Evolutionary conservation across 2,329 filamentous ascomycete genomes (phyloP), one percentile per base, ranked within the genome.

Genomic region (Pestalotiopsis fici): DNA sequence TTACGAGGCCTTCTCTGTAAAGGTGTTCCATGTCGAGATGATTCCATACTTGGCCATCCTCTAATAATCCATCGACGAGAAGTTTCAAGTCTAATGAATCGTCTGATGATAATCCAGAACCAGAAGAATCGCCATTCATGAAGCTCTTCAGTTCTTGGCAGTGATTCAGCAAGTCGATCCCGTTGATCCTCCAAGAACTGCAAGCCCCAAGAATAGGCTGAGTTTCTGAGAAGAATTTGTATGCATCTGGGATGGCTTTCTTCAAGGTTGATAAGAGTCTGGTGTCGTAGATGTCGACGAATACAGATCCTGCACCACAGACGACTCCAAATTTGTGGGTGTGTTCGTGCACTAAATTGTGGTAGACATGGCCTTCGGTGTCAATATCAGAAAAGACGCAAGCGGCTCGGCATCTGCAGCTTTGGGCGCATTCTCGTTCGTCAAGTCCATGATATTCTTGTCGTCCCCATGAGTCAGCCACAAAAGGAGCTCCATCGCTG

Each of bases 41-140:
- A 43, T 27, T 13, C 65, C 65, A 67, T 12, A 67, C 47, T 6
- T 59, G 54, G 13, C 39, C 47, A 39, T 67, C 65, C 57, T 67
- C 65, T 9, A 67, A 25, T 3, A 67, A 59, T 31, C 59, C 59
- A 7, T 63, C 35, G 18, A 64, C 37, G 27, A 67, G 60, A 18
- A 39, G 28, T 28, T n/a, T 13, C 37, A 64, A 27, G 37, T 64
- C 61, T 56, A 56, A n/a, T 3, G 25, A 11, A 6, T 25, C n/a
- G 25, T 15, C 25, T 56, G n/a, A 7, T n/a, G 54, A 13, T n/a
- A 23, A n/a, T n/a, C 15, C 3, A 12, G n/a, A 4, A 5, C 25
- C 54, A 3, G 11, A 12, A 4, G 23, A 5, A n/a, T 23, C 21
- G 25, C 25, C 3, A 6, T 56, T n/a, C 6, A 56, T 7, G n/a